phyloP scores from a whole-genome alignment of 305 asterid species.

The Rubia peregrina region DNA sequence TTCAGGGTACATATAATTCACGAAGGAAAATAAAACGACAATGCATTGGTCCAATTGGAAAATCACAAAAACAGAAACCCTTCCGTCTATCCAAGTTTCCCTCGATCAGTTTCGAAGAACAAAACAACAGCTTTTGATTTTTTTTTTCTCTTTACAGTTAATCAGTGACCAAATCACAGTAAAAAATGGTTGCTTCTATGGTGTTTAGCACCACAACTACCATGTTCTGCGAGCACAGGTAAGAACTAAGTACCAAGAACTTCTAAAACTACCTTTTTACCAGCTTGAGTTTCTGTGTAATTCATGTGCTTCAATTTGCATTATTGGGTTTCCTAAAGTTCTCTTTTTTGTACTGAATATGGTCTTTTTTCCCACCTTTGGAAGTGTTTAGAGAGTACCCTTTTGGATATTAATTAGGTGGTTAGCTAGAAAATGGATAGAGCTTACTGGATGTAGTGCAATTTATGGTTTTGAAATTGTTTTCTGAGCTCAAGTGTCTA shows the following conservation, averaged over 20 bases:
- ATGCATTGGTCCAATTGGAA: not conserved
- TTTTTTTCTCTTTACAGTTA: not conserved
- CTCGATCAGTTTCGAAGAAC: not conserved
- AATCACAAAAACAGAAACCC: not conserved
- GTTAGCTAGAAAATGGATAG: not conserved
- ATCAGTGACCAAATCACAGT: not conserved
- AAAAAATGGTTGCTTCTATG: conserved; percentile 14
- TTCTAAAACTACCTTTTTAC: not conserved
- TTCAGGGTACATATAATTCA: too few species aligned
- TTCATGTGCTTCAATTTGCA: not conserved
- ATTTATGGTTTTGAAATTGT: not conserved
- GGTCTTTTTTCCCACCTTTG: not conserved
- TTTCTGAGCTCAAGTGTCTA: not conserved
- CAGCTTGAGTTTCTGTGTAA: not conserved
- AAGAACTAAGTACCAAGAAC: not conserved
- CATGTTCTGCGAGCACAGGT: conserved; percentile 8
- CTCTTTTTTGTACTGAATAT: not conserved
- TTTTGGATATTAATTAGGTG: not conserved
- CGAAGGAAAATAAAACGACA: not conserved
- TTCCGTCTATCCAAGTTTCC: not conserved
- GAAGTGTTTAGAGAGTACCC: not conserved
- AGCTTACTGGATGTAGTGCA: not conserved
- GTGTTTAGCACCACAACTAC: not conserved
- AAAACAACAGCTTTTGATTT: not conserved
- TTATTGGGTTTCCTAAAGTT: not conserved